Percentiles rank a stretch among this genome's conserved stretches.
phyloP scores from a whole-genome alignment of 257 asterid genomes.

The Knoxia roxburghii region DNA sequence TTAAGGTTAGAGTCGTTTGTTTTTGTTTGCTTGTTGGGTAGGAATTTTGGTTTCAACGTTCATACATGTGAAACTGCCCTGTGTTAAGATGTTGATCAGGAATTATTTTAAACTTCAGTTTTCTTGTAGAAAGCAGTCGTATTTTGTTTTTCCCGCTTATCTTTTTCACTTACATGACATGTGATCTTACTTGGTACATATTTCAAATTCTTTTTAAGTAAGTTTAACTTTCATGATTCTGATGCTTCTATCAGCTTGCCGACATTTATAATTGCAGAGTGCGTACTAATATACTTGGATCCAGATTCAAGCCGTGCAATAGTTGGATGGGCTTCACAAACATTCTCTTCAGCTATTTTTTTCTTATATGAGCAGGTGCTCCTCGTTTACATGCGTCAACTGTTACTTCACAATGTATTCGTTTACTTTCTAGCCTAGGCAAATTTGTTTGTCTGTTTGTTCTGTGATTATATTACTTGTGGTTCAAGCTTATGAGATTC shows the following conservation, averaged over 20 bases:
- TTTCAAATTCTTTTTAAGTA: background rate
- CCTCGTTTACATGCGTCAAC: background rate
- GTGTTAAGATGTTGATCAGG: background rate
- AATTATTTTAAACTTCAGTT: background rate
- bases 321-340: conserved; percentile 86
- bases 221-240: conserved; percentile 27
- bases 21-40: background rate
- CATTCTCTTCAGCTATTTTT: conserved; percentile 82
- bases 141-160: background rate
- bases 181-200: background rate
- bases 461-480: background rate
- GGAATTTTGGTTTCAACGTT: background rate
- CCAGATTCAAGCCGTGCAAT: conserved; percentile 78
- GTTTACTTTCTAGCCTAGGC: background rate
- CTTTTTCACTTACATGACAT: background rate
- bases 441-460: background rate
- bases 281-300: conserved; percentile 90
- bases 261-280: conserved; percentile 99
- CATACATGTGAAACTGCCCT: background rate
- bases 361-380: conserved; percentile 97
- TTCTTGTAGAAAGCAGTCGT: background rate
- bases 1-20: too few species aligned
- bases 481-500: background rate
- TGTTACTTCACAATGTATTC: background rate
- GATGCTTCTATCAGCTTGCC: conserved; percentile 94